These are phyloP conservation scores for Dendrobium chrysotoxum DNA, from an alignment of 106 monocot species.

Conservation along the genomic window DNA sequence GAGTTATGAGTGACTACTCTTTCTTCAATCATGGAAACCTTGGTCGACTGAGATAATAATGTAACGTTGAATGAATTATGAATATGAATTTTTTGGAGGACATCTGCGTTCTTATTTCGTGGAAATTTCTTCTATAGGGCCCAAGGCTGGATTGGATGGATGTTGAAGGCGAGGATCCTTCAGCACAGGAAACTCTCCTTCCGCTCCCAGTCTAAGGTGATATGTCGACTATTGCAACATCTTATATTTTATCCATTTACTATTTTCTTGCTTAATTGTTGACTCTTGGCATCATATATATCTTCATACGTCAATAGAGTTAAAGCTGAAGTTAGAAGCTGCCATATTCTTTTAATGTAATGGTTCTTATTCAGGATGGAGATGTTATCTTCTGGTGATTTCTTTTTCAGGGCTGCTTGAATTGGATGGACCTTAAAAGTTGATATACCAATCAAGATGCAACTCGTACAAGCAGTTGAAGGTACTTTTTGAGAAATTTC, in stretches of 20 bases:
- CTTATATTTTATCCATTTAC: not conserved
- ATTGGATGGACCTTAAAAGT: no score
- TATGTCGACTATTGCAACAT: not conserved
- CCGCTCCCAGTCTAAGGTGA: not conserved
- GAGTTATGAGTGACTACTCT: not conserved
- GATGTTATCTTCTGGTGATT: no score
- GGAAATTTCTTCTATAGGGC: constrained; percentile 1
- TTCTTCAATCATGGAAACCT: not conserved
- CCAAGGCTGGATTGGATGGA: constrained; percentile 10
- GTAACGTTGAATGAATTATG: not conserved
- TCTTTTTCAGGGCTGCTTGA: no score
- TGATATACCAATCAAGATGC: no score
- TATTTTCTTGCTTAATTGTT: not conserved
- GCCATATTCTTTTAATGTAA: no score
- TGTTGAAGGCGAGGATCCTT: not conserved
- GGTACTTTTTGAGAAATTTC: no score
- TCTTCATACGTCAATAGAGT: not conserved
- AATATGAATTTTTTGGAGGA: not conserved
- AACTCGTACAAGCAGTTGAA: no score
- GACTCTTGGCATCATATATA: not conserved
- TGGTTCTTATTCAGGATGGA: no score
- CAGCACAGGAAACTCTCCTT: not conserved
- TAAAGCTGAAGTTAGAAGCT: no score
- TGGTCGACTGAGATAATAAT: not conserved
- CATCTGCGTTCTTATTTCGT: not conserved